These are phyloP conservation scores for Mycena citricolor DNA, from an alignment of 1,284 basidiomycete genomes.

Conservation along the genomic window DNA sequence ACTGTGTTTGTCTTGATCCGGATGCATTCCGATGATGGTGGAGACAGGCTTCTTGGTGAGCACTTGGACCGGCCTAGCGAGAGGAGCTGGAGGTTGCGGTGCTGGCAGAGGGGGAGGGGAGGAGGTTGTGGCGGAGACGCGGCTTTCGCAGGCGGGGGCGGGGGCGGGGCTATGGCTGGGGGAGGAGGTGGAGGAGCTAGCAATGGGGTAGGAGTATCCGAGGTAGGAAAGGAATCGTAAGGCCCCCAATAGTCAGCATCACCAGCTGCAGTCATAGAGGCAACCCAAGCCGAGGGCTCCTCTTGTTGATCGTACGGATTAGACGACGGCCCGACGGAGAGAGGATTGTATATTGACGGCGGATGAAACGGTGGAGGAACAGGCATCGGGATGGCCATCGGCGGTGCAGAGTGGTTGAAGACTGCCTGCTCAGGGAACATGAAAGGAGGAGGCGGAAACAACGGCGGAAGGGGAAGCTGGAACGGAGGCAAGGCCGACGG, in stretches of 20 bases:
- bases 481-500: slow-evolving; percentile 9
- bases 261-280: slow-evolving; percentile 40
- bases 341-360: neutral
- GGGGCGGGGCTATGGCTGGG: slow-evolving; percentile 1
- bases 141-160: slow-evolving; percentile 2
- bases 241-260: slow-evolving; percentile 18
- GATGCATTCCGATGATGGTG: slow-evolving; percentile 39
- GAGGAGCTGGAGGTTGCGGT: slow-evolving; percentile 22
- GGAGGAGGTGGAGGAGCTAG: slow-evolving; percentile 7
- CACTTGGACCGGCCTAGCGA: slow-evolving; percentile 10
- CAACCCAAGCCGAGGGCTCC: slow-evolving; percentile 39
- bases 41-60: slow-evolving; percentile 20
- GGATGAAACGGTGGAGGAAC: neutral
- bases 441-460: neutral
- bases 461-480: neutral
- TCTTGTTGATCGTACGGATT: slow-evolving; percentile 12
- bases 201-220: slow-evolving; percentile 9
- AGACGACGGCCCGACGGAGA: slow-evolving; percentile 1
- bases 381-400: neutral
- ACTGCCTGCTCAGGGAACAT: neutral
- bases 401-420: no score
- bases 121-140: slow-evolving; percentile 10
- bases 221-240: no score
- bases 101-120: slow-evolving; percentile 18
- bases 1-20: slow-evolving; percentile 41